Base-by-base conservation (phyloP, 345 rosid species). In the Ceriops tagal region DNA sequence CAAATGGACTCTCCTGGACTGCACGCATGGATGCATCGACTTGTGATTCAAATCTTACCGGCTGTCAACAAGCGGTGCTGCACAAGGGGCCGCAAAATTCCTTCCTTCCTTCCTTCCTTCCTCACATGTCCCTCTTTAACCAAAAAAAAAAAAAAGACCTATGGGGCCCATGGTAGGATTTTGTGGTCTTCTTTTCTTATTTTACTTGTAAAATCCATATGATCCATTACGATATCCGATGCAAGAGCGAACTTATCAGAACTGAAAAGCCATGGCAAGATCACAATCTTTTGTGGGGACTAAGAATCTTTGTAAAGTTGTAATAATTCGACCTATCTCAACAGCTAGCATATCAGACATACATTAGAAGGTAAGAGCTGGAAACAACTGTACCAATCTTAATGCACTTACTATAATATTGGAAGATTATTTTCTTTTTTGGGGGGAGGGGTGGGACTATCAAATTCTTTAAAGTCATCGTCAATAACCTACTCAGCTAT, bases 201-300 rank as follows among this genome's bases (percentile, higher is more conserved):
- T 43, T 43, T 43, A 43, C 59, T 4, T 21, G 59, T 11, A 10
- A 24, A 21, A 21, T 24, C 27, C 58, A 55, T 1, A 5, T 9
- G 58, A 55, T 68, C 9, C 2, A 6, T 19, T 49, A 8, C 18
- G 7, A 66, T 21, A 9, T 34, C 37, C 18, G 7, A 22, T 22
- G 10, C 20, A 22, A 39, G 26, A 26, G 62, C 11, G 32, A 15
- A 3, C 24, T 2, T 2, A 11, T 11, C 4, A 11, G 47, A 39
- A 3, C 4, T 22, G 47, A 27, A 58, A 57, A 26, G 55, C 43
- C 56, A 58, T 43, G 3, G 57, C 15, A 58, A 58, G 64, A 68
- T 68, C 57, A 21, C 37, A 58, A 58, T 68, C 71, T 68, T 58
- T 68, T 5, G 64, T 68, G 46, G 56, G 64, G 71, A 28, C 57